Base-by-base conservation (phyloP, 2,329 filamentous ascomycete genomes). In the Fonsecaea monophora region DNA sequence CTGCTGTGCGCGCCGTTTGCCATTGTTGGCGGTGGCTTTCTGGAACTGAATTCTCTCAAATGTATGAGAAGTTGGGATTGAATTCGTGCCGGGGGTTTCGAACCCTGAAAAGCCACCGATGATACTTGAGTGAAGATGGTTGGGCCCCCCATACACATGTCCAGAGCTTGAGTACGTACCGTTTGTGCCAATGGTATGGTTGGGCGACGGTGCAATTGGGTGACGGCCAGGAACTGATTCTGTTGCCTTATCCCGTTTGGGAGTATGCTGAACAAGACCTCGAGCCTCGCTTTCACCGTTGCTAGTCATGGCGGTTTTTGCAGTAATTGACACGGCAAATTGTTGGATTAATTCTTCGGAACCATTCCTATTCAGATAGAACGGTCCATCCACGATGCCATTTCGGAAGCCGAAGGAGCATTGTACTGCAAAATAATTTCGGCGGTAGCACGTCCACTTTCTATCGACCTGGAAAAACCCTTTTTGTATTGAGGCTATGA, bases 31-130 rank as follows among this genome's bases (percentile, higher is more conserved):
- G 0, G 93, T 97, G 1, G 94, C 93, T 71, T 92, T 92, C 77
- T 96, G 96, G 85, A 97, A 97, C 74, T 97, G 93, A 60, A 97
- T 95, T 10, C 94, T 89, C 76, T 97, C 93, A 75, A 96, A 97
- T 0, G 84, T 86, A 65, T 89, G 85, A n/a, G 83, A 82, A 7
- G 77, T 78, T 0, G 80, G 80, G 54, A 66, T 59, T 10, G 67
- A 60, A 54, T 70, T 70, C 12, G 61, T 50, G 13, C 53, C 50
- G 13, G 10, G 76, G 75, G 42, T 79, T 74, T 53, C 77, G 74
- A 67, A 71, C 4, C 53, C 37, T 18, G 60, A 57, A 59, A 59
- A 70, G 9, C n/a, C 18, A 6, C 65, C 65, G 61, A 71, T 58
- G 37, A 65, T 61, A 8, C 50, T n/a, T 12, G 67, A n/a, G 25